Evolutionary conservation across 176 grass and related monocot species (phyloP).

Genomic region (Zea mays): DNA sequence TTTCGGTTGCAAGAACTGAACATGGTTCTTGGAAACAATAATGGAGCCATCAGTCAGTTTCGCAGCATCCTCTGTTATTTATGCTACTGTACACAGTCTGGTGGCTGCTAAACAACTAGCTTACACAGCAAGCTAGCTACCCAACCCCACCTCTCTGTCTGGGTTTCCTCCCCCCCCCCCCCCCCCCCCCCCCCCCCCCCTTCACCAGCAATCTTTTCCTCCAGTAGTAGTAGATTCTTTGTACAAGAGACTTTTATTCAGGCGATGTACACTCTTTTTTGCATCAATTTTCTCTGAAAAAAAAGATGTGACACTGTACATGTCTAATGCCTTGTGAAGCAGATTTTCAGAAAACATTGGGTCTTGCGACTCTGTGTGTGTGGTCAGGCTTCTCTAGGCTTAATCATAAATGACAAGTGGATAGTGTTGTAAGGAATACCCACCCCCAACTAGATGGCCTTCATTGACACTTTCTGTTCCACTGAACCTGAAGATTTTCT

Average conservation of each 20-base stretch:
- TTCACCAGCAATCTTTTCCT: neutral
- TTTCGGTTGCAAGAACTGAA: neutral
- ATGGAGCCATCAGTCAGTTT: slow-evolving; percentile 4
- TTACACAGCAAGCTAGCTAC: slow-evolving; percentile 32
- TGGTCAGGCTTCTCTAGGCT: slow-evolving; percentile 4
- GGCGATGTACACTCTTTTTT: neutral
- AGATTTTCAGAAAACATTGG: slow-evolving; percentile 23
- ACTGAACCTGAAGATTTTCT: slow-evolving; percentile 28
- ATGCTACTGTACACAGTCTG: neutral
- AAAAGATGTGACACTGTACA: neutral
- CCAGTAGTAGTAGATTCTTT: neutral
- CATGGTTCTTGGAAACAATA: neutral
- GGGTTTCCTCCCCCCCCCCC: neutral
- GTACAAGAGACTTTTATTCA: neutral
- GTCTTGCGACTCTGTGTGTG: slow-evolving; percentile 1
- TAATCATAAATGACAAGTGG: slow-evolving; percentile 21
- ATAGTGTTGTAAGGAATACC: slow-evolving; percentile 38
- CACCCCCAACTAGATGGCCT: slow-evolving; percentile 24
- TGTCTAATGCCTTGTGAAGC: slow-evolving; percentile 11
- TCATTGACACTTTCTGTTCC: slow-evolving; percentile 16
- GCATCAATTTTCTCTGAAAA: slow-evolving; percentile 12
- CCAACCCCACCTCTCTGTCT: neutral
- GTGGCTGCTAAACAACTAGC: slow-evolving; percentile 19
- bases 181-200: neutral
- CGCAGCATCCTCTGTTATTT: neutral